Percentiles rank a stretch among this genome's conserved stretches.
These are phyloP conservation scores for Aspergillus ostianus DNA, from an alignment of 495 filamentous ascomycete species.

Conservation along the genomic window DNA sequence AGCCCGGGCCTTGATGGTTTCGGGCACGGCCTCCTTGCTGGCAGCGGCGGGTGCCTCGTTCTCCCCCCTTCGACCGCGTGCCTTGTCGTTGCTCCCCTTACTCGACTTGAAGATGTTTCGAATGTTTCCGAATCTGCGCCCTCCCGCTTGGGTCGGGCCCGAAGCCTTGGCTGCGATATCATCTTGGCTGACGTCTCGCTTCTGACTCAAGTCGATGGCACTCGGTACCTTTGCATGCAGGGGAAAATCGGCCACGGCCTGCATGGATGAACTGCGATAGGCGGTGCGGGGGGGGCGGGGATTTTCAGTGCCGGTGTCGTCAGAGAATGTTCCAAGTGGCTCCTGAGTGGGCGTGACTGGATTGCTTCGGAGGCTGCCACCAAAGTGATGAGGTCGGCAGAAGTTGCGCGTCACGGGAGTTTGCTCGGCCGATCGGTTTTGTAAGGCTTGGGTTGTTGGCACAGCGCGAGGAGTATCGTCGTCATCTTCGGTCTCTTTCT, in stretches of 20 bases:
- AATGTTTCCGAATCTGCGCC: conserved; percentile 17
- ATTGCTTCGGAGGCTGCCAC: conserved; percentile 8
- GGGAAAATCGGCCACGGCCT: conserved; percentile 12
- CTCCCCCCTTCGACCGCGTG: conserved; percentile 9
- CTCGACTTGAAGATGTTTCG: conserved; percentile 22
- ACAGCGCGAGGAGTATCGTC: neutral
- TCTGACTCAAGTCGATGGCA: neutral
- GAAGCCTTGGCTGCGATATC: neutral
- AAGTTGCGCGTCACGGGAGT: conserved; percentile 9
- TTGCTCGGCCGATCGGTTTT: neutral
- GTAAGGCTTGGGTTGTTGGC: neutral
- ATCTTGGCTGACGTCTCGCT: neutral
- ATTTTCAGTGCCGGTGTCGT: neutral
- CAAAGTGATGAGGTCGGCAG: conserved; percentile 10
- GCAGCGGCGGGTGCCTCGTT: neutral
- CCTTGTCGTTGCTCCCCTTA: conserved; percentile 13
- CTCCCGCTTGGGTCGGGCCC: conserved; percentile 12
- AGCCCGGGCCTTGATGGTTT: conserved; percentile 8
- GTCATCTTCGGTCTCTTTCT: neutral
- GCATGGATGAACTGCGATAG: conserved; percentile 11
- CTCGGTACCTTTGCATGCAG: neutral
- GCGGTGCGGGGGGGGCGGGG: too few species aligned
- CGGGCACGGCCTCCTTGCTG: conserved; percentile 1
- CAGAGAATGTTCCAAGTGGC: neutral
- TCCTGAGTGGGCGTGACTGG: neutral